Evolutionary conservation across 164 flowering plant species (phyloP).

Genomic region (Amborella trichopoda): DNA sequence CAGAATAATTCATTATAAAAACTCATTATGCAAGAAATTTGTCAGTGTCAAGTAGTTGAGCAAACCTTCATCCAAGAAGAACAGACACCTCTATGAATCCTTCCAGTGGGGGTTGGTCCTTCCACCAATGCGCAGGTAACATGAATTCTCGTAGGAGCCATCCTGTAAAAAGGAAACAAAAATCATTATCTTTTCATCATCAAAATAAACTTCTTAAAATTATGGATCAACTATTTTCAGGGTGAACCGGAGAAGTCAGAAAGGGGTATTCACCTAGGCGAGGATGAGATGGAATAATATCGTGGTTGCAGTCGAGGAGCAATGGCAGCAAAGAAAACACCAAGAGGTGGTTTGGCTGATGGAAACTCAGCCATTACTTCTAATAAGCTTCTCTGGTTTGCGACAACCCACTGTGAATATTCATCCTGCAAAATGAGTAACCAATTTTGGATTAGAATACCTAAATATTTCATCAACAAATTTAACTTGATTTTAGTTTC

Average conservation of each 20-base stretch:
- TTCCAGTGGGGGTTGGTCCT: constrained; percentile 76
- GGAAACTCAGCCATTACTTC: constrained; percentile 96
- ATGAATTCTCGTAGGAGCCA: constrained; percentile 79
- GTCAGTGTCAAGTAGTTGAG: too few relatives aligned
- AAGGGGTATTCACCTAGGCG: constrained; percentile 50
- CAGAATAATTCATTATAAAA: too few relatives aligned
- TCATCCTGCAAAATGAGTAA: constrained; percentile 58
- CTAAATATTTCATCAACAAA: too few relatives aligned
- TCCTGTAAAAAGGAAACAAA: constrained; percentile 34
- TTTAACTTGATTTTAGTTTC: too few relatives aligned
- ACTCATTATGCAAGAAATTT: too few relatives aligned
- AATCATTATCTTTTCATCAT: constrained; percentile 1
- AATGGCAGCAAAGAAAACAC: constrained; percentile 92
- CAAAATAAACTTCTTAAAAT: too few relatives aligned
- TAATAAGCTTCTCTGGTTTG: constrained; percentile 84
- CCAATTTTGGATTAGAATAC: too few relatives aligned
- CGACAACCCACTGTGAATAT: constrained; percentile 83
- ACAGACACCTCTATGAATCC: constrained; percentile 89
- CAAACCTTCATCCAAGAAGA: constrained; percentile 99
- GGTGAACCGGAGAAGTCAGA: too few relatives aligned
- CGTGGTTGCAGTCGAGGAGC: constrained; percentile 98
- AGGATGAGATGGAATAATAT: constrained; percentile 97
- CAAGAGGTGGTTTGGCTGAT: constrained; percentile 88
- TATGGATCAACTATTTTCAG: too few relatives aligned
- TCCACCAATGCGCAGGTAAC: constrained; percentile 89